A percentile compares a stretch with the other conserved stretches of the same genome.
Conservation (phyloP, 2,329 filamentous ascomycete species). For the Plectosphaerella cucumerina region DNA sequence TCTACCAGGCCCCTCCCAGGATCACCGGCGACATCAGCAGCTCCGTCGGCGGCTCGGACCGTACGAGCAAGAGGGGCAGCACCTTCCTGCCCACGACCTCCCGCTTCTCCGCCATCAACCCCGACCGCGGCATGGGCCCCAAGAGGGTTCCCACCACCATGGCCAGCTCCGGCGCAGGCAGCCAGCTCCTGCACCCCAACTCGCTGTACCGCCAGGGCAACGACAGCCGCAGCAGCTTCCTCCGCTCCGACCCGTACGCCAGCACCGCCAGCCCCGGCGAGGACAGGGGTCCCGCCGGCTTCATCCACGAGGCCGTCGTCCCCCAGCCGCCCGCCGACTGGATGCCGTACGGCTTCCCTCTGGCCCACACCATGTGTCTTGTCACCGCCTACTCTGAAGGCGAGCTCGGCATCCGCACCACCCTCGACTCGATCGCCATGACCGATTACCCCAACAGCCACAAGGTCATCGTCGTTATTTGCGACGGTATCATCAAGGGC, state of each 20-base stretch:
- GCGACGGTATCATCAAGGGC: conserved; percentile 96
- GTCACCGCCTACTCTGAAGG: conserved; percentile 98
- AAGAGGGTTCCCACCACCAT: conserved; percentile 77
- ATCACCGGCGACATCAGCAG: conserved; percentile 71
- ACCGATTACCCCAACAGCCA: conserved; percentile 99
- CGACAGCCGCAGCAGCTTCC: conserved; percentile 61
- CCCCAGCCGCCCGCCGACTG: conserved; percentile 95
- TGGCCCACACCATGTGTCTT: conserved; percentile 89
- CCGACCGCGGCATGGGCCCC: conserved; percentile 25
- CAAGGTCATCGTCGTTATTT: conserved; percentile 93
- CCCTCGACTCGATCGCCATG: conserved; percentile 91
- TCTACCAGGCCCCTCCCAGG: conserved; percentile 85
- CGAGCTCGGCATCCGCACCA: conserved; percentile 86
- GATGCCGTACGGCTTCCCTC: conserved; percentile 93
- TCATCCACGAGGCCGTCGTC: conserved; percentile 93
- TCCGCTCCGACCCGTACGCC: conserved; percentile 54
- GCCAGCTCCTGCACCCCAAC: conserved; percentile 66
- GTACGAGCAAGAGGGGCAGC: conserved; percentile 76
- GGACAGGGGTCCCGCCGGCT: conserved; percentile 80
- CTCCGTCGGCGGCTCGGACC: conserved; percentile 57
- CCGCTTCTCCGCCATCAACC: conserved; percentile 69
- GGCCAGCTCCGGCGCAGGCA: conserved; percentile 79
- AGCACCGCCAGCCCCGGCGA: conserved; percentile 55
- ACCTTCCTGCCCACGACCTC: conserved; percentile 88
- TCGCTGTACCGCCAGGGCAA: conserved; percentile 68